Evolutionary conservation across 1,284 basidiomycete species (phyloP), one percentile per base, ranked within the genome.

Genomic region (Agroathelia rolfsii): DNA sequence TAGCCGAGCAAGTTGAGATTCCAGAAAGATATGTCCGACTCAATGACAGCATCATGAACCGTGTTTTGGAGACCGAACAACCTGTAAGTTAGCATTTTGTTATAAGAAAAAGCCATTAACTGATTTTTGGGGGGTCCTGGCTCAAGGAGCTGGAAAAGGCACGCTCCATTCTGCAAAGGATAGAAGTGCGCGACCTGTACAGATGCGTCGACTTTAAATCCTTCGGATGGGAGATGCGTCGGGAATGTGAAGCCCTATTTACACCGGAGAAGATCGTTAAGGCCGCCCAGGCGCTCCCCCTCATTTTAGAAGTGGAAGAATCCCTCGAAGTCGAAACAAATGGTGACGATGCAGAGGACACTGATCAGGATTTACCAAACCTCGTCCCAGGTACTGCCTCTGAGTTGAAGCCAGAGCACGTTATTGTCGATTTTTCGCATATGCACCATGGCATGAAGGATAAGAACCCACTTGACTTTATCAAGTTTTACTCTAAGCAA

Each of bases 391-490:
- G 48, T 11, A 42, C 49, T 15, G 48, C 46, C 22, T 39, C 40
- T 9, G 50, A 44, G 26, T 46, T 64, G 7, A 34, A 34, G 2
- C 32, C 47, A 3, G 48, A 53, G n/a, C 57, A 67, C 39, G 52
- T 67, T 30, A 58, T 66, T 34, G 59, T 69, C 23, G 58, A 62
- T 31, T 34, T 59, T 11, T 46, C 56, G 4, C 42, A 45, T 19
- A 49, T 66, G 44, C 66, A 69, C 40, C 59, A 62, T 36, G 66
- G 66, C 1, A 67, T 66, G 64, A 52, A 59, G 37, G 56, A 64
- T 34, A 50, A 53, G 45, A 64, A 62, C 38, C 66, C 66, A 4
- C 44, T 67, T 14, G 52, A 61, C 9, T 55, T 41, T 22, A 57
- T 66, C 28, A 55, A 52, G 40, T 69, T 67, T 38, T 69, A 66